Evolutionary conservation across 2,329 filamentous ascomycete genomes (phyloP).

Genomic region (Aureobasidium melanogenum): DNA sequence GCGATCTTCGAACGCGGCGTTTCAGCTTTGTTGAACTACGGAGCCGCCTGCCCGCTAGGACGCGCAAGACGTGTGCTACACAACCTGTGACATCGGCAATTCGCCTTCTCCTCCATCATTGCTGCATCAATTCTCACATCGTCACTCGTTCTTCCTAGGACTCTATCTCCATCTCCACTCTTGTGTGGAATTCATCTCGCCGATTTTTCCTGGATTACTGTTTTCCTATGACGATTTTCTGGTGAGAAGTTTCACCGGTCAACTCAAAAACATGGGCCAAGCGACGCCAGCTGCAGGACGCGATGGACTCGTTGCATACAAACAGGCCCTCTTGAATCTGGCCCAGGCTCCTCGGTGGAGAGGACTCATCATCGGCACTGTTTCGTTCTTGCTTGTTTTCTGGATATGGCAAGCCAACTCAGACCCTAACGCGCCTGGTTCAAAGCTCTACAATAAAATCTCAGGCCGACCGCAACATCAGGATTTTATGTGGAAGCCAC

Average conservation of each 20-base stretch:
- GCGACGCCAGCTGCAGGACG: not conserved
- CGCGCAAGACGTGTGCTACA: not conserved
- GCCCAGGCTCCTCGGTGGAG: constrained; percentile 11
- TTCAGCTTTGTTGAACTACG: not conserved
- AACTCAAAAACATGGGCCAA: constrained; percentile 5
- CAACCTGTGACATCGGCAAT: not conserved
- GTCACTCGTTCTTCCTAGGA: not conserved
- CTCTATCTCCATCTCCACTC: not conserved
- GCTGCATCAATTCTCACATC: not conserved
- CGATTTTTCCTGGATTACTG: not conserved
- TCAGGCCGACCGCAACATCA: not conserved
- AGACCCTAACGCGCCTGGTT: not conserved
- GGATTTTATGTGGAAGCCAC: constrained; percentile 6
- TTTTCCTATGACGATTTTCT: not conserved
- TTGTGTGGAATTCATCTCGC: not conserved
- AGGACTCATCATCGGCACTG: not conserved
- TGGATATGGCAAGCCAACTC: constrained; percentile 11
- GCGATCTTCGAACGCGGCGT: constrained; percentile 1
- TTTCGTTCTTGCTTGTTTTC: not conserved
- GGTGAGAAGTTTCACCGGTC: not conserved
- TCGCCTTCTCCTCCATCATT: not conserved
- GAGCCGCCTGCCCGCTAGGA: not conserved
- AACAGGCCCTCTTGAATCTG: constrained; percentile 1
- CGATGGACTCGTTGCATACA: not conserved
- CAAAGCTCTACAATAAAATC: constrained; percentile 7